Evolutionary conservation across 2,329 filamentous ascomycete species (phyloP), one percentile per base, ranked within the genome.

Genomic region (Sporothrix globosa): DNA sequence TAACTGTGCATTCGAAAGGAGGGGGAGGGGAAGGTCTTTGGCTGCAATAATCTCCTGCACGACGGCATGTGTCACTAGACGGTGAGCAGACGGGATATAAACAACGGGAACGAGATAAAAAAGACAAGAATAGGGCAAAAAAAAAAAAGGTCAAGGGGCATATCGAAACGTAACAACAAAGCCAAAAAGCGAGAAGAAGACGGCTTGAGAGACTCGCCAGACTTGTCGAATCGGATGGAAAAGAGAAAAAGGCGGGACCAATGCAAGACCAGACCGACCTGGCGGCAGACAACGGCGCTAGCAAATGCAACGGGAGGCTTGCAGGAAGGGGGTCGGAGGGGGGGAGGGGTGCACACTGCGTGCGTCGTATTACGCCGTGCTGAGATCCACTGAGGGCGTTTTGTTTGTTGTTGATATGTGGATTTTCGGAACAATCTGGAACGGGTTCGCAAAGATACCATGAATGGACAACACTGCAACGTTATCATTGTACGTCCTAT

Each of bases 381-480:
- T 65, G 41, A 65, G 61, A 65, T 65, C 48, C 21, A 50, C 41
- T 65, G 61, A 65, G 61, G 61, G 13, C 52, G 4, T 30, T 58
- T 34, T 58, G 17, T 4, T 4, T 30, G 44, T 41, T 63, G 60
- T 21, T n/a, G 60, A 63, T 63, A 48, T 21, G 60, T 63, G 21
- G 27, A 48, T 48, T 21, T 41, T 63, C 60, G 60, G 60, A 41
- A 48, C 19, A 48, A 46, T 63, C 30, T 48, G 60, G 60, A 24
- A 63, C 24, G 21, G 60, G 30, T 30, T n/a, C 34, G 61, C 14
- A 52, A 21, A 24, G 46, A 67, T 13, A 27, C 14, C 19, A 52
- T 21, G 6, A 24, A 53, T 13, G 34, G 34, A 9, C 39, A 53
- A 56, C 7, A 13, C 48, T 41, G 46, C 24, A 67, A 54, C 46